Evolutionary conservation across 768 basidiomycete species (phyloP), one percentile per base, ranked within the genome.

Genomic region (Hericium erinaceus): DNA sequence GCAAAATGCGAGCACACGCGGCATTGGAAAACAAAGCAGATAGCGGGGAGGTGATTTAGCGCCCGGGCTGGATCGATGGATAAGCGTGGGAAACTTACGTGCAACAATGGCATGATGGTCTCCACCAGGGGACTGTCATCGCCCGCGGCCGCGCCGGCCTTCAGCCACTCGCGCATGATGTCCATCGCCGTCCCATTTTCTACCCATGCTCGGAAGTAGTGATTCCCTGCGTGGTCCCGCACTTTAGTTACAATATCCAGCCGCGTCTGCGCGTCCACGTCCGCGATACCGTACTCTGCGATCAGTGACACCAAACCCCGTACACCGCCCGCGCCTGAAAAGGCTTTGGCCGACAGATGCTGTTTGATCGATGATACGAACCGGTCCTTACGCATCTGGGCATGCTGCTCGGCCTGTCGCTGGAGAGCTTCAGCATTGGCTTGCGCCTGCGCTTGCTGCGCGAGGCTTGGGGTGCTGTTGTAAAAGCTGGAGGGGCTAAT

Each of bases 181-280:
- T 88, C 87, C 74, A 92, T 83, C 16, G 89, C 91, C 40, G 70
- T 69, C 48, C 66, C n/a, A 67, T 88, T 90, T 68, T 90, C 89
- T 15, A 82, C 79, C 89, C 90, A 92, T 4, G 89, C 89, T 46
- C 88, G 82, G 68, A 88, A 92, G 66, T 92, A 93, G 64, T 89
- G 87, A 66, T 91, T 89, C 44, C 83, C 87, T 28, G 91, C 91
- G 51, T 84, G 82, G 69, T 93, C 89, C 61, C 90, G 79, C 62
- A 92, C 87, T 70, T 83, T 85, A 16, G 84, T 86, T 56, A 93
- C 71, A 55, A 92, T 85, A 67, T 92, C 88, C 56, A 87, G 66
- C 5, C 91, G 84, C 18, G 77, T 77, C n/a, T 72, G 58, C 6
- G 80, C 72, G 56, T 89, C 85, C 22, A 89, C 82, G 24, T 89